These are phyloP conservation scores for Tuber calosporum DNA, from an alignment of 495 filamentous ascomycete genomes.

Conservation along the genomic window DNA sequence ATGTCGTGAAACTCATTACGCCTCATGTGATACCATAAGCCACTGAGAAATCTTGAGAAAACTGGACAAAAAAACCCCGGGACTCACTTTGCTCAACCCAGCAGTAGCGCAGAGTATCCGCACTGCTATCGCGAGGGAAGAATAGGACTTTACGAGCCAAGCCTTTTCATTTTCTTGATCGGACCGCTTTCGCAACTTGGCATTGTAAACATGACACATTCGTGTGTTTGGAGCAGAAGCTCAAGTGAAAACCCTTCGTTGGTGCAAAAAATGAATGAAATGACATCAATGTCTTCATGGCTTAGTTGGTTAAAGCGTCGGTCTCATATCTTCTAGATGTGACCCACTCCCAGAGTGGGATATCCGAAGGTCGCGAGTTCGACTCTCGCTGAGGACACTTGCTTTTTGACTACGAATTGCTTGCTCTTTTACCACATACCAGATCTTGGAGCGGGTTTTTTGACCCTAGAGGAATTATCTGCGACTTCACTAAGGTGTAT, in stretches of 20 bases:
- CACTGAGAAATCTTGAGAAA: neutral
- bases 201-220: neutral
- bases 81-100: neutral
- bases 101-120: neutral
- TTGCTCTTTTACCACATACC: neutral
- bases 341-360: slow-evolving; percentile 31
- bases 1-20: neutral
- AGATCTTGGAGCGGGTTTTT: neutral
- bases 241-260: neutral
- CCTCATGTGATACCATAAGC: too few species aligned
- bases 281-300: slow-evolving; percentile 25
- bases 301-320: slow-evolving; percentile 40
- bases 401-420: neutral
- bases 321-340: slow-evolving; percentile 32
- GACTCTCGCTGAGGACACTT: slow-evolving; percentile 33
- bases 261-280: neutral
- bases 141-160: neutral
- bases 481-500: neutral
- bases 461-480: neutral
- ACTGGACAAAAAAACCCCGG: neutral
- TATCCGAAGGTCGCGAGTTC: slow-evolving; percentile 40
- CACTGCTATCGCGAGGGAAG: neutral
- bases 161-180: neutral
- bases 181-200: too few species aligned
- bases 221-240: neutral